Conservation (phyloP, 169 alveolate species). For the Plasmodium knowlesi region DNA sequence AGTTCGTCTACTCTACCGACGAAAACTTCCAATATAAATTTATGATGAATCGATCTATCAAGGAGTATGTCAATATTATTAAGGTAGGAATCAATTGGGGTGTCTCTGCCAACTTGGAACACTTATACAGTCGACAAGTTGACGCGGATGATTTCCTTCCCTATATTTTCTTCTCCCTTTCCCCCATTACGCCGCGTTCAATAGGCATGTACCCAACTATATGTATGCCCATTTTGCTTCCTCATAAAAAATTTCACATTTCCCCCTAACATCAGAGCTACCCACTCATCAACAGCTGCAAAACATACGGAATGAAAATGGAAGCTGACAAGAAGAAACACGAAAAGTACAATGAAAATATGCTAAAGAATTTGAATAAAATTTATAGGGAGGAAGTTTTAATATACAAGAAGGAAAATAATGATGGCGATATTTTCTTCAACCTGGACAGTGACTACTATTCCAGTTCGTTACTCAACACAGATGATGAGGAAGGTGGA, state of each 20-base stretch:
- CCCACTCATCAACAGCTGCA: slow-evolving; percentile 53
- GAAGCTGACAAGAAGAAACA: slow-evolving; percentile 70
- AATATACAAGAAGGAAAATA: slow-evolving; percentile 21
- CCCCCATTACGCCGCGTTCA: background rate
- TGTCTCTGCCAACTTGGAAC: background rate
- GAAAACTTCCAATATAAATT: slow-evolving; percentile 47
- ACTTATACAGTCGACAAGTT: background rate
- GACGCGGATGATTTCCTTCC: background rate
- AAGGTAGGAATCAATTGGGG: slow-evolving; percentile 25
- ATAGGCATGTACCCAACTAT: background rate
- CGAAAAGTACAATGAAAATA: slow-evolving; percentile 19
- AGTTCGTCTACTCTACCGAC: slow-evolving; percentile 43
- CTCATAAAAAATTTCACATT: too few relatives aligned
- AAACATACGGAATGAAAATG: slow-evolving; percentile 73
- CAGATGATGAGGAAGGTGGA: slow-evolving; percentile 33
- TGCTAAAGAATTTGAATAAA: slow-evolving; percentile 27
- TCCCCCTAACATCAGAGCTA: slow-evolving; percentile 6
- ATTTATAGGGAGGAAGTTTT: slow-evolving; percentile 17
- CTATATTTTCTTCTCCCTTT: background rate
- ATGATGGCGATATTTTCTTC: slow-evolving; percentile 36
- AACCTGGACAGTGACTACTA: slow-evolving; percentile 63
- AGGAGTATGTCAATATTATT: slow-evolving; percentile 43
- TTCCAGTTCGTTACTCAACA: slow-evolving; percentile 51
- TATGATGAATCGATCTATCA: slow-evolving; percentile 34
- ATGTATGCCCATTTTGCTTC: background rate